A percentile compares a stretch with the other conserved stretches of the same genome.
phyloP scores from a whole-genome alignment of 495 filamentous ascomycete species.

The Jackrogersella minutella region DNA sequence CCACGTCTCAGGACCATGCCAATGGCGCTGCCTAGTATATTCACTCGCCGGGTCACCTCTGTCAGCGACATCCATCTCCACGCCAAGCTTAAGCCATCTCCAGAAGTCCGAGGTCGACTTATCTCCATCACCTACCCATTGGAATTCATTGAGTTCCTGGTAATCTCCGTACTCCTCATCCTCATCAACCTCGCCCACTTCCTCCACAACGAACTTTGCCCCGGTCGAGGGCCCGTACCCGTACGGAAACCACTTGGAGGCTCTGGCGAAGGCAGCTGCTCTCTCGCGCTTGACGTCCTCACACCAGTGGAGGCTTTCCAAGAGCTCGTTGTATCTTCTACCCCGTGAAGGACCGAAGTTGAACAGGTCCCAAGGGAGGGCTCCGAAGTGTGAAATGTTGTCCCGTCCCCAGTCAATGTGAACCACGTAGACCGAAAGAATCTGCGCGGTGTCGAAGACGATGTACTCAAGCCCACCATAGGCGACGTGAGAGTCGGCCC shows the following conservation, averaged over 20 bases:
- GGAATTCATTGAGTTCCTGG: constrained; percentile 46
- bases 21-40: constrained; percentile 16
- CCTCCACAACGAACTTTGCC: constrained; percentile 49
- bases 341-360: constrained; percentile 21
- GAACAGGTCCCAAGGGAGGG: constrained; percentile 9
- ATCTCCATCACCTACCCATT: constrained; percentile 41
- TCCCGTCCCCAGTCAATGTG: constrained; percentile 47
- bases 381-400: constrained; percentile 29
- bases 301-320: constrained; percentile 22
- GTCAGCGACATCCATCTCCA: constrained; percentile 22
- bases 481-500: constrained; percentile 48
- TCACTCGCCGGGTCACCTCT: constrained; percentile 4
- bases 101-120: constrained; percentile 30
- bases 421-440: constrained; percentile 54
- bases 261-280: constrained; percentile 44
- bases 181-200: constrained; percentile 50
- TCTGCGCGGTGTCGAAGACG: constrained; percentile 51
- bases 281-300: constrained; percentile 44
- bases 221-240: constrained; percentile 52
- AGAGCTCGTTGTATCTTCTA: constrained; percentile 20
- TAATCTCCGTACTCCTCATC: constrained; percentile 54
- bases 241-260: constrained; percentile 54
- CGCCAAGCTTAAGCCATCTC: constrained; percentile 39
- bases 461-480: constrained; percentile 48
- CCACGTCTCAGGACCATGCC: constrained; percentile 4